Base-by-base conservation (phyloP, 805 yeast genomes). In the Tetrapisispora taiwanensis region DNA sequence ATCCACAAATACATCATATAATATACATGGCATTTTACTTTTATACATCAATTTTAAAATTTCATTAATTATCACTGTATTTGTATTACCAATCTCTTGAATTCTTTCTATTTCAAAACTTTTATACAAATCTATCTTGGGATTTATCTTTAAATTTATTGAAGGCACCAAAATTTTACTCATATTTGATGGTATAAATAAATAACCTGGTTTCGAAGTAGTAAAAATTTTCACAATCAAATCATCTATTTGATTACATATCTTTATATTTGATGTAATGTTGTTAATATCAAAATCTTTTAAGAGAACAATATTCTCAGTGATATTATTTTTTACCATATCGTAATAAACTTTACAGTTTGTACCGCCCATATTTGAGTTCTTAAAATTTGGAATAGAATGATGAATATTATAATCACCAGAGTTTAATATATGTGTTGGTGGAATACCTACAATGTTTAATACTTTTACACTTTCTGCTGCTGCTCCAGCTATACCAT, bases 401-500 rank as follows among this genome's bases (percentile, higher is more conserved):
- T 82, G 89, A 56, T 82, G 90, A 45, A 69, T 56, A 45, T 71
- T 68, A 18, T 57, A 56, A 12, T 55, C 46, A 6, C 40, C 33
- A 13, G 43, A 19, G 22, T 44, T 35, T 4, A 49, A 37, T 30
- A 44, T 47, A 10, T 24, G 39, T 3, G 49, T 45, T 20, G 49
- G 48, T 8, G 56, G 50, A 7, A 55, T 53, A 33, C 96, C 96
- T 15, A 88, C 95, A 51, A 88, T 79, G 63, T 86, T 95, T 46
- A 87, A 68, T 2, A 87, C 67, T 7, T 92, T 92, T 36, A 81
- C 81, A 52, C 71, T 75, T 65, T 87, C 96, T 30, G 95, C 83
- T 66, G 74, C 81, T 0, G 95, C 76, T 41, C 95, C 95, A 28
- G 87, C 71, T 44, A 85, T 67, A 39, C 94, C 95, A 63, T 86